Percentiles rank a stretch among this genome's conserved stretches.
Evolutionary conservation across 208 protist genomes (phyloP).

Genomic region (Leishmania lainsoni): DNA sequence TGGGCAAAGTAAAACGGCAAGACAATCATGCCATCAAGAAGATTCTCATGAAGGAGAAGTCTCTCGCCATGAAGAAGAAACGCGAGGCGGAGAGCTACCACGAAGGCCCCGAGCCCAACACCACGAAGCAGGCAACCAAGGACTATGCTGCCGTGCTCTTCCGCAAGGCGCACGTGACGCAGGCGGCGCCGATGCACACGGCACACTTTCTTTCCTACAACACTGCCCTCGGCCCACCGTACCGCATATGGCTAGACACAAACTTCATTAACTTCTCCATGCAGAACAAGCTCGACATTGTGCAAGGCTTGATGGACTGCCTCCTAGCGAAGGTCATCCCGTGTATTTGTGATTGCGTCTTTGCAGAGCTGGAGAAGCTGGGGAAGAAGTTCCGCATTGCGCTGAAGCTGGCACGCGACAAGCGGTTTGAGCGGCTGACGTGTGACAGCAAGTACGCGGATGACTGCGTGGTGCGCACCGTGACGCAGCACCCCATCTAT

Average conservation of each 20-base stretch:
- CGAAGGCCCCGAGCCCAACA: conserved; percentile 36
- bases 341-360: conserved; percentile 99
- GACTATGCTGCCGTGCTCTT: conserved; percentile 76
- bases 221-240: conserved; percentile 97
- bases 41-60: conserved; percentile 93
- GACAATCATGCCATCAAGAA: conserved; percentile 87
- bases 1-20: conserved; percentile 81
- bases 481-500: conserved; percentile 92
- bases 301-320: conserved; percentile 98
- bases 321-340: conserved; percentile 98
- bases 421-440: conserved; percentile 96
- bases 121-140: conserved; percentile 50
- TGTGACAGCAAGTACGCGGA: conserved; percentile 99
- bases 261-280: conserved; percentile 99
- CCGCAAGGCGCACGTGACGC: conserved; percentile 63
- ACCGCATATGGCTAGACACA: conserved; percentile 99
- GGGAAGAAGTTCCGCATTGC: conserved; percentile 96
- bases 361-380: conserved; percentile 99
- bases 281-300: conserved; percentile 99
- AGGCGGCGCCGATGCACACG: conserved; percentile 56
- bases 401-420: conserved; percentile 96
- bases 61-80: conserved; percentile 82
- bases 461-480: conserved; percentile 98
- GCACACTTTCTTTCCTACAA: conserved; percentile 98
- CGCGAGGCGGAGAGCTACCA: conserved; percentile 82